Evolutionary conservation across 495 filamentous ascomycete genomes (phyloP), one percentile per base, ranked within the genome.

Genomic region (Daldinia childiae): DNA sequence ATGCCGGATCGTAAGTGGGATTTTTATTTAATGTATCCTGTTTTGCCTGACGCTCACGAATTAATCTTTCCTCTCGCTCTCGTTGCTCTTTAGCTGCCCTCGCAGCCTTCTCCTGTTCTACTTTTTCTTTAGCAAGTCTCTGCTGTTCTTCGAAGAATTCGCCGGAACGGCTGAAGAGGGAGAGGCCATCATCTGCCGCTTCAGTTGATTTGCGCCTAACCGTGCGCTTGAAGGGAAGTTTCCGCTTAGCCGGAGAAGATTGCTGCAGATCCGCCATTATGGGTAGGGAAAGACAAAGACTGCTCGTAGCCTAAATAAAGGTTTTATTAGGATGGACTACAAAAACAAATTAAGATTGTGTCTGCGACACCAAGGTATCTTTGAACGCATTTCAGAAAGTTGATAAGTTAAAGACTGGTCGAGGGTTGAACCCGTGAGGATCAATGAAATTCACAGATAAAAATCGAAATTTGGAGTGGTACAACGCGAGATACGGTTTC

Each of bases 211-310:
- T 85, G n/a, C 75, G 79, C 41, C 85, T 82, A 79, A 84, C 90
- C 0, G 86, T 83, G 29, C 90, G 88, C 75, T 88, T 90, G 36
- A 89, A 93, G 76, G 93, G 93, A 32, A 93, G 84, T 1, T 84
- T 83, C 58, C 83, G 84, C 82, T 90, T 92, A 17, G 68, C 54
- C 29, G 76, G 64, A 9, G 73, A 38, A 8, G 78, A 57, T 27
- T 62, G 65, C 21, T 65, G 70, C 34, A 55, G 38, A 38, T 70
- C 71, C 7, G 68, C 73, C 75, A 77, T 77, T 24, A 34, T 50
- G 32, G 48, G 27, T 57, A 60, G 66, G 14, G 14, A 34, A 57
- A 54, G 29, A 60, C 30, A 27, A 11, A 24, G 54, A 6, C 6
- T n/a, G 8, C 4, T 24, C n/a, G 30, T 8, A 58, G 14, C 32